Evolutionary conservation across 805 yeast genomes (phyloP), one percentile per base, ranked within the genome.

Genomic region (Myxozyma udenii): DNA sequence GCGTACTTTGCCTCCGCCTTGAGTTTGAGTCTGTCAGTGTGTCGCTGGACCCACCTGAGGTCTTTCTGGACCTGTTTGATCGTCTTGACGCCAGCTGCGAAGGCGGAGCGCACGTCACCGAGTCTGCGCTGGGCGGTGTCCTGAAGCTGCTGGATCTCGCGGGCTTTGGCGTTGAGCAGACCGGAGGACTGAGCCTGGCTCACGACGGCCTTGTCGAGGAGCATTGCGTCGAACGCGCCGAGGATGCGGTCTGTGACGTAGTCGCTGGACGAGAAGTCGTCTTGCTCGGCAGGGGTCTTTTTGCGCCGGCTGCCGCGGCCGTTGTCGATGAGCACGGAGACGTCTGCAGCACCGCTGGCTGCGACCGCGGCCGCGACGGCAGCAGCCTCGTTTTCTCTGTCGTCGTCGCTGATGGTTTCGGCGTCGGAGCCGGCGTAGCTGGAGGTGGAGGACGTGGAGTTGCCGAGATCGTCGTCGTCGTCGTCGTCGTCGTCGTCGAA

Each of bases 371-470:
- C 39, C 4, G 32, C 37, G 32, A 23, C 35, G 4, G 11, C 26
- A 5, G 28, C 46, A 21, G 21, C 41, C 2, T 47, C 51, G 21
- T 23, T 14, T 11, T 19, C 9, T 24, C 12, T 12, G 30, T 23
- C 24, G 32, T 44, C 49, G n/a, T 50, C 53, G 19, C 37, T 6
- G 3, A 26, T 16, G 2, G 57, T 54, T 23, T 42, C 58, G 11
- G 57, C 60, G 37, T 55, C 60, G 9, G 60, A 55, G 12, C 60
- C 60, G 3, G 60, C 60, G 37, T 55, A 55, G 11, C 58, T 53
- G 2, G 60, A 55, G 25, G 55, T 48, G 19, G 60, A 55, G n/a
- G 46, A 48, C 11, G 53, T 48, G 9, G 33, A 28, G 14, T 28
- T 28, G 14, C 33, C 33, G 9, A 9, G 12, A 4, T 28, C 44